These are phyloP conservation scores for Tetradesmus lagerheimii DNA, from an alignment of 139 green algal species.

Conservation along the genomic window DNA sequence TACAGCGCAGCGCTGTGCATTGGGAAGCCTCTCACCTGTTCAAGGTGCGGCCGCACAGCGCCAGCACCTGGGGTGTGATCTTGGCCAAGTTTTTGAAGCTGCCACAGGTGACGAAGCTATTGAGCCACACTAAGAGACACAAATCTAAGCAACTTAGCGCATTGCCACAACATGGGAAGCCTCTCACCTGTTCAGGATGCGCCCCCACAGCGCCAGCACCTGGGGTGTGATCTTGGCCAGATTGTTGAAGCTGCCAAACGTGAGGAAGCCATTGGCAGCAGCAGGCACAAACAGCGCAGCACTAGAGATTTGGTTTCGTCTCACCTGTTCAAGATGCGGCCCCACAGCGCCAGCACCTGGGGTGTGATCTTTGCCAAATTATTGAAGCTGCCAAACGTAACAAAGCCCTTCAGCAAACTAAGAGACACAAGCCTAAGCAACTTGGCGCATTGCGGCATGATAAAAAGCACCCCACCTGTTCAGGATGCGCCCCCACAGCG, in stretches of 20 bases:
- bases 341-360: conserved; percentile 69
- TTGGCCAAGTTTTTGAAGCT: conserved; percentile 99
- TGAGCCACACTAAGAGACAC: too few relatives aligned
- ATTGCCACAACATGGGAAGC: too few relatives aligned
- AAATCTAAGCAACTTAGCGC: too few relatives aligned
- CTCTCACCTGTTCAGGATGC: conserved; percentile 68
- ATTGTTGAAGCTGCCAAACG: conserved; percentile 98
- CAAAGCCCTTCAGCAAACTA: conserved; percentile 78
- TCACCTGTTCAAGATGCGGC: too few relatives aligned
- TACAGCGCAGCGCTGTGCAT: too few relatives aligned
- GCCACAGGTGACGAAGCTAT: conserved; percentile 97
- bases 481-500: too few relatives aligned
- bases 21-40: too few relatives aligned
- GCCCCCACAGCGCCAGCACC: conserved; percentile 85
- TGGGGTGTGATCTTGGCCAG: conserved; percentile 94
- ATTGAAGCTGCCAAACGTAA: conserved; percentile 99
- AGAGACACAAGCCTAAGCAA: too few relatives aligned
- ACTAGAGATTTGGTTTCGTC: too few relatives aligned
- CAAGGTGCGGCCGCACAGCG: conserved; percentile 87
- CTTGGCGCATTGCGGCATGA: not conserved
- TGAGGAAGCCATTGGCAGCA: conserved; percentile 97
- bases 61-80: conserved; percentile 85
- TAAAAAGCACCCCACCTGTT: not conserved
- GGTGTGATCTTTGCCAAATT: conserved; percentile 95
- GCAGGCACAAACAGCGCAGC: too few relatives aligned